Base-by-base conservation (phyloP, 2,329 filamentous ascomycete species). In the Aspergillus terreus region DNA sequence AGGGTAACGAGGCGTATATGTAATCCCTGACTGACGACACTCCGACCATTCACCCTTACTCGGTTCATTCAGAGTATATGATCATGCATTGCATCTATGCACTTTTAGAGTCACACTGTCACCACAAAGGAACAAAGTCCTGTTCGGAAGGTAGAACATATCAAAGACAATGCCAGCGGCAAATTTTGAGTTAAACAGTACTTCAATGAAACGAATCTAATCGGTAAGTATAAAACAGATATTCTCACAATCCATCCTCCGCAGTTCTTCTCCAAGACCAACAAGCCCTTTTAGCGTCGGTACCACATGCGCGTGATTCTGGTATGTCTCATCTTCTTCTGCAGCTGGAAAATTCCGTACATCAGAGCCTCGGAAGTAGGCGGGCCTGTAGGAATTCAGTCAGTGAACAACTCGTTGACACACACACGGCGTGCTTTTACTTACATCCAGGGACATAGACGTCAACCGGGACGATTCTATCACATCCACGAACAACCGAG, bases 361-460 rank as follows among this genome's bases (percentile, higher is more conserved):
- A 81, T 80, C 56, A 81, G 66, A 49, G 78, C 78, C 66, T 81
- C 78, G 23, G 76, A 77, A 5, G 78, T 81, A 6, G 78, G 78
- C 32, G 78, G 78, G 61, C 72, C 72, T 75, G 41, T 43, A 6
- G 21, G 4, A 9, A 11, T 30, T 11, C 10, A 30, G 27, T 30
- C 27, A 30, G 7, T 30, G 7, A 30, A 30, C 27, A 30, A 11
- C 7, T 30, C 27, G 27, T 6, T 30, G 6, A 10, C 27, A 30
- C 6, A 6, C 25, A 30, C 6, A 11, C 3, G 25, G 6, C 19
- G 44, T 32, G 48, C 25, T n/a, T 42, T 81, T 17, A 84, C 62
- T 81, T 81, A 77, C 88, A 92, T 17, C 88, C 88, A 45, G 88
- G 88, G n/a, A 92, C 88, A 67, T 91, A 92, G 46, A 92, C 82